phyloP scores from a whole-genome alignment of 2,329 filamentous ascomycete species.

The Seiridium unicorne region DNA sequence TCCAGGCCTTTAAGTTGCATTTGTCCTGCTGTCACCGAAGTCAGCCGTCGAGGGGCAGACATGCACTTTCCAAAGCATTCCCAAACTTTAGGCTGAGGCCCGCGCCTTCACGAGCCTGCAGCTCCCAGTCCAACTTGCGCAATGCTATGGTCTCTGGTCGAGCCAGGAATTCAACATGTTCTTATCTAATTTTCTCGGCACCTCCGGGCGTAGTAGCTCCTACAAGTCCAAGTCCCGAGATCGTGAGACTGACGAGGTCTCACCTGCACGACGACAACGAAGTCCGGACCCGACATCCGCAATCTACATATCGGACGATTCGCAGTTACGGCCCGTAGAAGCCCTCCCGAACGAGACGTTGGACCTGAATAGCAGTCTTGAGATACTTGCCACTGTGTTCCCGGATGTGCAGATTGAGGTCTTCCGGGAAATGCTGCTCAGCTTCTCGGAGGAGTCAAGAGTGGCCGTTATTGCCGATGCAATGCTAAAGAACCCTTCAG shows the following conservation, averaged over 20 bases:
- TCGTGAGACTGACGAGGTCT: constrained; percentile 12
- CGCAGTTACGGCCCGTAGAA: constrained; percentile 46
- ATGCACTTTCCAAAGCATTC: not conserved
- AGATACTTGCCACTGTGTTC: constrained; percentile 69
- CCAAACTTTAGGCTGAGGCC: not conserved
- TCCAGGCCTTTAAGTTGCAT: not conserved
- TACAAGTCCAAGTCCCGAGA: not conserved
- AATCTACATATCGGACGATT: constrained; percentile 55
- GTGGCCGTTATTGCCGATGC: constrained; percentile 76
- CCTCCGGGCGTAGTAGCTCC: constrained; percentile 1
- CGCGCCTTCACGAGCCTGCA: not conserved
- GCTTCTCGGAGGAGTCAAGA: constrained; percentile 73
- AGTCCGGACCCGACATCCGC: constrained; percentile 19
- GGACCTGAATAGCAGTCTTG: constrained; percentile 69
- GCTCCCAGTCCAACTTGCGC: not conserved
- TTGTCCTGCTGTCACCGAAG: not conserved
- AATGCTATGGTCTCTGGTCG: not conserved
- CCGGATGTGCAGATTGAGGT: constrained; percentile 80
- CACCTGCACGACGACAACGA: constrained; percentile 16
- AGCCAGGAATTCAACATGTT: constrained; percentile 1
- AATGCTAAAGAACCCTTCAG: constrained; percentile 68
- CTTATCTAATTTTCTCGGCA: not conserved
- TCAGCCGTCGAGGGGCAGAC: not conserved
- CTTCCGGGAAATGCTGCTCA: constrained; percentile 76
- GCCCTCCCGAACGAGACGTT: constrained; percentile 59